phyloP scores from a whole-genome alignment of 169 alveolate genomes.

The Besnoitia besnoiti region DNA sequence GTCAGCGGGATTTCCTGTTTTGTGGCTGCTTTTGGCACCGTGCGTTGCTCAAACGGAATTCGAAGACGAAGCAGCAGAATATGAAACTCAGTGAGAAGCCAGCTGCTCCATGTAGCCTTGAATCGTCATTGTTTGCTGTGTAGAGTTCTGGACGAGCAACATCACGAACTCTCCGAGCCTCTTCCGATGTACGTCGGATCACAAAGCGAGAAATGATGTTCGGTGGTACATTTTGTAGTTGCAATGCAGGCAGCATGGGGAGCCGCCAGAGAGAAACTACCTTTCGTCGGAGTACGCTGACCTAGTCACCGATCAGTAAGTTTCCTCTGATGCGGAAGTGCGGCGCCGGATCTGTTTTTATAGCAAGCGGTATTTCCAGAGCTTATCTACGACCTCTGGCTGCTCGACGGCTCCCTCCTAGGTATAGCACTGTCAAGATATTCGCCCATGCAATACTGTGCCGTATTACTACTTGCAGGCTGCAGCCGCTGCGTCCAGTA shows the following conservation, averaged over 20 bases:
- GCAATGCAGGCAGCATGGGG: neutral
- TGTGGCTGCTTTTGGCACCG: neutral
- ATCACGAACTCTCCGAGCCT: neutral
- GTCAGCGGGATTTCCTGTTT: neutral
- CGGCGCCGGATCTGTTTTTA: neutral
- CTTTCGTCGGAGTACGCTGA: neutral
- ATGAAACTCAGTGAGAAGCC: neutral
- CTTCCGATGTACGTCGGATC: slow-evolving; percentile 11
- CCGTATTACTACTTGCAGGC: neutral
- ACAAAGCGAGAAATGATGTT: neutral
- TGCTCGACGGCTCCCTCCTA: slow-evolving; percentile 18
- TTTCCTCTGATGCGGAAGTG: neutral
- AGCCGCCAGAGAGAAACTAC: neutral
- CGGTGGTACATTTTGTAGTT: neutral
- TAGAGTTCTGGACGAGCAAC: neutral
- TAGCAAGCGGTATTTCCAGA: neutral
- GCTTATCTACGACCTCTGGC: slow-evolving; percentile 19
- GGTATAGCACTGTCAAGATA: neutral
- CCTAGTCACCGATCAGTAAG: slow-evolving; percentile 6
- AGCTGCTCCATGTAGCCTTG: neutral
- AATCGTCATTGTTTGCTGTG: neutral
- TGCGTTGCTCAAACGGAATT: neutral
- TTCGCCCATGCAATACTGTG: neutral
- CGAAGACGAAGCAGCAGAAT: neutral
- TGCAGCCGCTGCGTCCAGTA: neutral